These are phyloP conservation scores for Saturnispora dispora DNA, from an alignment of 805 yeast species.

Conservation along the genomic window DNA sequence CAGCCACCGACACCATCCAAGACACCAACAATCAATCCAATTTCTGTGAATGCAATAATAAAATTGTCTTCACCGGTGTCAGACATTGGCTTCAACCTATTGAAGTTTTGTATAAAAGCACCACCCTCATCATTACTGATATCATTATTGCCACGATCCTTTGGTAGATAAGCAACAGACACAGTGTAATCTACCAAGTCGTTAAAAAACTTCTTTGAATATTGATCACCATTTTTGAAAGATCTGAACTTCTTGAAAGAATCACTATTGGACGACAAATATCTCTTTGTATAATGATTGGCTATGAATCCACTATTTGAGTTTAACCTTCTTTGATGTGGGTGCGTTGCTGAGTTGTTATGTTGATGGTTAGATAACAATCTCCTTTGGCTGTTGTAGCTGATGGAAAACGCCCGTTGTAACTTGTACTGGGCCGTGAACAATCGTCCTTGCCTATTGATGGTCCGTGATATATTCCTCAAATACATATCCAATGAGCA, in stretches of 20 bases:
- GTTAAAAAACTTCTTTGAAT: slow-evolving; percentile 20
- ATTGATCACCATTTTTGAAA: slow-evolving; percentile 23
- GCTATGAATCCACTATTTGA: not conserved
- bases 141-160: slow-evolving; percentile 43
- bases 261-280: slow-evolving; percentile 12
- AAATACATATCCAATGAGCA: not conserved
- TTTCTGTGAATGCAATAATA: slow-evolving; percentile 40
- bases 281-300: not conserved
- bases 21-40: slow-evolving; percentile 57
- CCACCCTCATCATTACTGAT: slow-evolving; percentile 19
- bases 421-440: not conserved
- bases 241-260: slow-evolving; percentile 19
- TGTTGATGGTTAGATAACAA: not conserved
- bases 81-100: slow-evolving; percentile 30
- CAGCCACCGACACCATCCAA: slow-evolving; percentile 99
- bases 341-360: not conserved
- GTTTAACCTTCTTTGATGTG: not conserved
- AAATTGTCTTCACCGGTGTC: slow-evolving; percentile 76
- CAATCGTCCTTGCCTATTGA: not conserved
- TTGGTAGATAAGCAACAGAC: slow-evolving; percentile 68
- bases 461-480: not conserved
- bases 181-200: slow-evolving; percentile 37
- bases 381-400: not conserved
- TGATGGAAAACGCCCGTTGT: not conserved
- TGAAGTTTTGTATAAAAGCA: slow-evolving; percentile 20